Base-by-base conservation (phyloP, 345 rosid genomes). In the Bruguiera parviflora region DNA sequence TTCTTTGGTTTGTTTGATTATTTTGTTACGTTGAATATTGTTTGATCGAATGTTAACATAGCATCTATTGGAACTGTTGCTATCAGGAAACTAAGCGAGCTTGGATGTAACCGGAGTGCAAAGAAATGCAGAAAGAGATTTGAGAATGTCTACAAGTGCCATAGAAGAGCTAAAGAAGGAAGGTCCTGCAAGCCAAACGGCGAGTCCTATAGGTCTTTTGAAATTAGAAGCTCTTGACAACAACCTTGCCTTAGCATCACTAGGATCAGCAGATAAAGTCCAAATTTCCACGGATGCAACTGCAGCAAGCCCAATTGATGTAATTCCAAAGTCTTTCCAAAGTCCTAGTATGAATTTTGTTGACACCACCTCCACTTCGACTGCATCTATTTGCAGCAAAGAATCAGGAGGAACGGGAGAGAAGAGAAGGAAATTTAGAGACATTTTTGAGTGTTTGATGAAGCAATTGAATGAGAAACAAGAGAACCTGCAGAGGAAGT, bases 71-170 rank as follows among this genome's bases (percentile, higher is more conserved):
- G 43, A 49, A 28, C 59, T 58, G 70, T 70, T 70, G 66, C 58
- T 70, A 25, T 47, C 76, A 77, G 80, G 80, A 77, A 68, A 77
- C 21, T 77, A 28, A 58, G 65, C 11, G 73, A 57, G 73, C 70
- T 71, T 71, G 80, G 76, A 27, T 77, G 62, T 49, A 33, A 58
- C 55, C 51, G 80, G 33, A 77, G 76, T 71, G 80, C 80, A 11
- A 77, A 77, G 72, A 77, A 77, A 64, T 77, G 80, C 69, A 77
- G 67, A 27, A 76, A 77, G 58, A 77, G 72, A 63, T 77, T 77
- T 63, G 80, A 77, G 69, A 77, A 77, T 64, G 60, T 68, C 27
- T 64, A 77, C 15, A 77, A 77, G 73, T 77, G 72, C 57, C 73
- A 77, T 58, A 77, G 75, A 72, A 77, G 80, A 63, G 72, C 80